Evolutionary conservation across 345 rosid species (phyloP).

Genomic region (Abelmoschus esculentus): DNA sequence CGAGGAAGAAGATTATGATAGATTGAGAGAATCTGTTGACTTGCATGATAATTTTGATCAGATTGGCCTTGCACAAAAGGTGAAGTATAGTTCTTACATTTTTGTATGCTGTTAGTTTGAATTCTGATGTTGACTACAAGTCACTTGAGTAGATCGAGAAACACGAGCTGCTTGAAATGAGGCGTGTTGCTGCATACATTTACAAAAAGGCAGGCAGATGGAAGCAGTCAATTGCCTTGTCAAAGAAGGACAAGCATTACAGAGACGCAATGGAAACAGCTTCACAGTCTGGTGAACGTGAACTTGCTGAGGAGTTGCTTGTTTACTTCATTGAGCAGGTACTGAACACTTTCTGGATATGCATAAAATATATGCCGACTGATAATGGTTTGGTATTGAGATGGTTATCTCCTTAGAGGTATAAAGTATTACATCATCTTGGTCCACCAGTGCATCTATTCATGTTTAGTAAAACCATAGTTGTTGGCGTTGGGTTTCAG

Average conservation of each 20-base stretch:
- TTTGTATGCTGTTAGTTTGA: neutral
- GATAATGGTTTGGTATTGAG: neutral
- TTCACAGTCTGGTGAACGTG: constrained; percentile 95
- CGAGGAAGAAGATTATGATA: constrained; percentile 57
- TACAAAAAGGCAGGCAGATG: neutral
- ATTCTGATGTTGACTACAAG: constrained; percentile 10
- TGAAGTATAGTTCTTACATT: neutral
- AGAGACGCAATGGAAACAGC: constrained; percentile 46
- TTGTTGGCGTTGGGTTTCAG: too few species aligned
- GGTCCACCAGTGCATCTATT: neutral
- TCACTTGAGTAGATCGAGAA: neutral
- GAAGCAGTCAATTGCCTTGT: neutral
- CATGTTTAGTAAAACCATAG: neutral
- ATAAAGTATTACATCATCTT: neutral
- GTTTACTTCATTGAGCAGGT: constrained; percentile 37
- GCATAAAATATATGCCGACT: neutral
- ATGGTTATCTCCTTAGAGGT: neutral
- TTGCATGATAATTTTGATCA: constrained; percentile 72
- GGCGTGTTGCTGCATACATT: constrained; percentile 54
- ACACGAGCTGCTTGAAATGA: constrained; percentile 45
- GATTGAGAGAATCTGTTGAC: constrained; percentile 88
- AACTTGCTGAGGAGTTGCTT: constrained; percentile 92
- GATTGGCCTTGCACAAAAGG: constrained; percentile 4
- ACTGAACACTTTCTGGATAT: neutral
- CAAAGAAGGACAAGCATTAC: constrained; percentile 38